Base-by-base conservation (phyloP, 2,329 filamentous ascomycete species). In the Aspergillus hiratsukae region DNA sequence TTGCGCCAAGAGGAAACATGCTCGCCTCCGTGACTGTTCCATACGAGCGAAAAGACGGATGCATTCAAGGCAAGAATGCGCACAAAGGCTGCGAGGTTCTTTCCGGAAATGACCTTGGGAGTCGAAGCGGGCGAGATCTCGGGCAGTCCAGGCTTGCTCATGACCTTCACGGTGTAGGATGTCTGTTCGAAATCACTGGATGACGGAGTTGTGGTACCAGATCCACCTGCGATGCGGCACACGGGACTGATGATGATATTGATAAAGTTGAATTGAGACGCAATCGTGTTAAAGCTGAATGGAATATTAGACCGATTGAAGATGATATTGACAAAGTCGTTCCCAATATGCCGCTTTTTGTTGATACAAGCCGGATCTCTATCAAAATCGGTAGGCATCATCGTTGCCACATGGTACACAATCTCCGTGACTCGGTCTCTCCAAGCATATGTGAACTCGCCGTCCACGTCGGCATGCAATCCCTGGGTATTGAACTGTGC, bases 301-400 rank as follows among this genome's bases (percentile, higher is more conserved):
- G 89, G 88, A 49, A 87, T 74, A n/a, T 94, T 93, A 2, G 92
- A 97, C 67, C 96, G 91, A 72, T 99, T 99, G 81, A 95, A 99
- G 56, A 99, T 88, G 64, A 99, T 96, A 70, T 96, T 97, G 69
- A 99, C 94, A 72, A 90, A 96, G 73, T 97, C 94, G 69, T 99
- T 99, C 56, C 94, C 94, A 58, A 97, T 94, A 69, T 97, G 95
- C 2, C 87, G 83, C 75, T 99, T 99, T 78, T 99, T 99, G 71
- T 85, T 82, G 59, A 87, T 86, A 68, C 88, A 91, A 59, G 85
- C 82, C 9, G 88, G 84, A 65, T 96, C 91, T 29, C 84, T 81
- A 53, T 91, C 85, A 14, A 87, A 78, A 68, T 95, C 84, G 9
- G 91, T 96, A 1, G 94, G 94, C 94, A 99, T 99, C 81, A 97